phyloP scores from a whole-genome alignment of 1,284 basidiomycete species.

The Naganishia sp. region DNA sequence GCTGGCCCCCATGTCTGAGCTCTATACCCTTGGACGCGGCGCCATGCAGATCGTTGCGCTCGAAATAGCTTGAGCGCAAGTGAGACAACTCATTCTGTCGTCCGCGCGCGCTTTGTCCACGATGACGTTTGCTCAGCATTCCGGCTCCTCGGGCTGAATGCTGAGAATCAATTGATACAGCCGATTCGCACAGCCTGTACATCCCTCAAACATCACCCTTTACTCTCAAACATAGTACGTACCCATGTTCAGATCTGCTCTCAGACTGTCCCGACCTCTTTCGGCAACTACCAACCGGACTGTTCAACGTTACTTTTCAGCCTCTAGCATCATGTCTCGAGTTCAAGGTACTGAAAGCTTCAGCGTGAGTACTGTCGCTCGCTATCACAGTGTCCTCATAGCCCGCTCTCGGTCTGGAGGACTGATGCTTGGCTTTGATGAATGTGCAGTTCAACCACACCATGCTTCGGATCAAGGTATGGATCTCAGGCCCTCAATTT shows the following conservation, averaged over 20 bases:
- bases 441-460: constrained; percentile 52
- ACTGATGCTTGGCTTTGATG: not conserved
- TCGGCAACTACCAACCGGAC: not conserved
- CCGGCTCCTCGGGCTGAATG: no score
- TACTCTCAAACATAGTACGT: not conserved
- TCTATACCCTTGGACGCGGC: no score
- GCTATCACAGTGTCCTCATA: no score
- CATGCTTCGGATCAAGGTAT: constrained; percentile 75
- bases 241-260: constrained; percentile 12
- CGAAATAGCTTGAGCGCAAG: no score
- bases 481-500: not conserved
- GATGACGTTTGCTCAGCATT: no score
- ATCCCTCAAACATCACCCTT: not conserved
- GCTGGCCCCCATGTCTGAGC: no score
- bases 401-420: not conserved
- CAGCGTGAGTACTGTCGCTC: constrained; percentile 11
- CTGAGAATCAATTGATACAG: no score
- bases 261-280: not conserved
- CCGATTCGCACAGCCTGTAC: not conserved
- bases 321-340: constrained; percentile 30
- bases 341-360: constrained; percentile 31
- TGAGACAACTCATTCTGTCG: no score
- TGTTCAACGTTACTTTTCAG: constrained; percentile 14
- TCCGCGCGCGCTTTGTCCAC: no score
- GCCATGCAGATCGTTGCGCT: no score